These are phyloP conservation scores for Yamadazyma sp. DNA, from an alignment of 1,139 yeast species.

Conservation along the genomic window DNA sequence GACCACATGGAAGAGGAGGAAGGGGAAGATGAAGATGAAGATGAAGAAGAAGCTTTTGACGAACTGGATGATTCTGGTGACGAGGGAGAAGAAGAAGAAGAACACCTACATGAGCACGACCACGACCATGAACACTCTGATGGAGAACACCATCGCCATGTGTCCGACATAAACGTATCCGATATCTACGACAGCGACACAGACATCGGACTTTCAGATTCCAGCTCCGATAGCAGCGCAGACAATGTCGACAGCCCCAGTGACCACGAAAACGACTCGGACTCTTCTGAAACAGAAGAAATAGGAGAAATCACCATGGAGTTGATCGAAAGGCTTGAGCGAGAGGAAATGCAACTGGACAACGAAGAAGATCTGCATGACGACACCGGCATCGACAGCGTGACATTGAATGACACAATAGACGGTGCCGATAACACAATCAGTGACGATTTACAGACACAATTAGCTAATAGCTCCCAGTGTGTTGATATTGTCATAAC, in stretches of 20 bases:
- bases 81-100: constrained; percentile 11
- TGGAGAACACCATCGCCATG: too few relatives aligned
- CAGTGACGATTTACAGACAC: constrained; percentile 12
- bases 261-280: constrained; percentile 8
- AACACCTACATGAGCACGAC: constrained; percentile 20
- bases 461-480: constrained; percentile 34
- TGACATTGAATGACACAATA: constrained; percentile 26
- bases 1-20: constrained; percentile 34
- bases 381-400: constrained; percentile 10
- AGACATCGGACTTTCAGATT: constrained; percentile 22
- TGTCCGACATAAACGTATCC: constrained; percentile 22
- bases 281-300: constrained; percentile 21
- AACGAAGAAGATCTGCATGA: constrained; percentile 21
- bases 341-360: constrained; percentile 12
- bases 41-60: constrained; percentile 18
- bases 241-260: background rate
- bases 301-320: constrained; percentile 36
- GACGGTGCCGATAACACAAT: constrained; percentile 13
- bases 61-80: constrained; percentile 14
- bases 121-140: constrained; percentile 23
- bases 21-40: constrained; percentile 9
- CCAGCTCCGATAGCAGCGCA: constrained; percentile 16
- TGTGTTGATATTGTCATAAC: constrained; percentile 60
- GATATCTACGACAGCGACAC: constrained; percentile 18
- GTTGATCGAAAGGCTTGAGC: constrained; percentile 32